Evolutionary conservation across 305 asterid genomes (phyloP), one percentile per base, ranked within the genome.

Genomic region (Fraxinus paxiana): DNA sequence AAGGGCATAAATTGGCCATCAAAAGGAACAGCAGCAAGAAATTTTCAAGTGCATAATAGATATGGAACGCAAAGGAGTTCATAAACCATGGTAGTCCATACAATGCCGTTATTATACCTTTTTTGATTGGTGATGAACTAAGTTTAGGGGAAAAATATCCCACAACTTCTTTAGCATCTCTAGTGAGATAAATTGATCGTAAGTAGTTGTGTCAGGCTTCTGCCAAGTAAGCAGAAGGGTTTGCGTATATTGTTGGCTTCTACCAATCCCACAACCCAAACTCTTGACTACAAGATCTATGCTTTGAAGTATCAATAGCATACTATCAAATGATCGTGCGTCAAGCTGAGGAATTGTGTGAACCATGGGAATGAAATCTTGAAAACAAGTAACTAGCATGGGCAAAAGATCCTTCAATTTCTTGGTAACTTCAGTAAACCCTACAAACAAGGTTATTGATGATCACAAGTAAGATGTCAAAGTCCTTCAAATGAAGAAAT

Each of bases 221-320:
- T 74, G 83, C 84, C 20, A 35, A 54, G 73, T 74, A 72, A 85
- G 69, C 3, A 41, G 80, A 82, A 77, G 51, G 83, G 74, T 74
- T 77, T 81, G 84, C 41, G 85, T 76, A 81, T 84, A 83, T 9
- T 86, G 78, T 81, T 82, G 86, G 80, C 85, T 75, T 82, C 79
- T 81, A 76, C 75, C 87, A 73, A 73, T 82, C 71, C 80, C 92
- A 79, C 75, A 65, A 85, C 41, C 87, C 83, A 88, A 87, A 88
- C 83, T 89, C 75, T 86, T 91, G 85, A 90, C 89, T 34, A 85
- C 80, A 83, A 88, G 87, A 88, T 92, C 97, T 73, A 90, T 84
- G 90, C 94, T 91, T 86, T 94, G 92, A 85, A 96, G 96, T 79
- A 94, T 88, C 80, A 82, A 82, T 77, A 89, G 94, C 97, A 94